Base-by-base conservation (phyloP, 805 yeast species). In the Sugiyamaella chiloensis region DNA sequence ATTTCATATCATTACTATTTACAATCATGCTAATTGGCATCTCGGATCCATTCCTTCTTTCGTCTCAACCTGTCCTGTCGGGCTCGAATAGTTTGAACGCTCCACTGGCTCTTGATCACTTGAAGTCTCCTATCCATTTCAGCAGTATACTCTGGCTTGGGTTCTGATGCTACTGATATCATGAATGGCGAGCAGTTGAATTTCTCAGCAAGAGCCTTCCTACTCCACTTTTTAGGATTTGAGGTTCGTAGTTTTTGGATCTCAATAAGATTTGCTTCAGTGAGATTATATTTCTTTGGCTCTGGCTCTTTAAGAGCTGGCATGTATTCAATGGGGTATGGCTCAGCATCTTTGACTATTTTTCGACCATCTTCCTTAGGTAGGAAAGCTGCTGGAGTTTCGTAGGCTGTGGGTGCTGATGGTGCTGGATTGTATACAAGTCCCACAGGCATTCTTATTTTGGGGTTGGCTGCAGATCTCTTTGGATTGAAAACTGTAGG, bases 331-430 rank as follows among this genome's bases (percentile, higher is more conserved):
- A 51, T 60, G 34, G 54, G 53, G 47, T 41, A 51, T n/a, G 51
- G 46, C 45, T 56, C 40, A 7, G 53, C 45, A 26, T 64, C 70
- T 52, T 54, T 58, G 23, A 50, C 37, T 2, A 63, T 66, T 45
- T 73, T 71, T 55, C 93, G 75, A 36, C 80, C 79, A 60, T 85
- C 87, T 35, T 64, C 66, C 4, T 67, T 54, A 8, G 93, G 88
- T 48, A 87, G 64, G 62, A 87, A 87, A 2, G 81, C 79, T 44
- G 72, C 73, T 14, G 95, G 95, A 2, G 93, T 82, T 62, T 69
- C 75, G 64, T 52, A 64, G 49, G 64, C 78, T 9, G 76, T 66
- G 23, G 83, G 72, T 11, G 85, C 75, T 2, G 90, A 77, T 20
- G 88, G 89, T 35, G 87, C 76, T 16, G 81, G 82, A 53, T 77